These are phyloP conservation scores for Discostella pseudostelligera DNA, from an alignment of 108 stramenopile genomes.

Conservation along the genomic window DNA sequence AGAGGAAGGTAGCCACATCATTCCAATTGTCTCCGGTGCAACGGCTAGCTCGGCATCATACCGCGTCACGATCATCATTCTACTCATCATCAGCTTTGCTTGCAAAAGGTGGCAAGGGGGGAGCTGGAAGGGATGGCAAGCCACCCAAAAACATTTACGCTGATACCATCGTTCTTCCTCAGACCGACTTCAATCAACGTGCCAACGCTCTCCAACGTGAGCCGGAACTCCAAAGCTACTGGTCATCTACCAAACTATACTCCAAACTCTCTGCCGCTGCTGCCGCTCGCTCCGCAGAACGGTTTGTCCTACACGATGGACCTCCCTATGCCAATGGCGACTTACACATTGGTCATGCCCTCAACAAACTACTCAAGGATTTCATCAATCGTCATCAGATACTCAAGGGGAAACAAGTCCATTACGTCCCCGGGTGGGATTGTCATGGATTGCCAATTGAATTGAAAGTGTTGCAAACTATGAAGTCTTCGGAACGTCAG, in stretches of 20 bases:
- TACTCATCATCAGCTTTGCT: neutral
- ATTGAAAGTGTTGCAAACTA: constrained; percentile 94
- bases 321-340: constrained; percentile 99
- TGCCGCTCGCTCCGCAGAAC: constrained; percentile 41
- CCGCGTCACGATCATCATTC: constrained; percentile 3
- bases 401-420: constrained; percentile 91
- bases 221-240: constrained; percentile 89
- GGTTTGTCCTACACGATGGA: constrained; percentile 98
- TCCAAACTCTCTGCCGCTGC: constrained; percentile 72
- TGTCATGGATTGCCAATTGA: constrained; percentile 99
- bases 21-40: constrained; percentile 16
- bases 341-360: constrained; percentile 98
- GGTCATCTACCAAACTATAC: constrained; percentile 87
- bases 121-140: constrained; percentile 34
- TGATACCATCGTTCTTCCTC: constrained; percentile 87
- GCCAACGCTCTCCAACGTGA: constrained; percentile 93
- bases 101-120: constrained; percentile 17
- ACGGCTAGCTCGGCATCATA: constrained; percentile 6
- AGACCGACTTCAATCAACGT: constrained; percentile 91
- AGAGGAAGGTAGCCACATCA: constrained; percentile 26
- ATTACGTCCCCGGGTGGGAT: constrained; percentile 99
- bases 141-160: constrained; percentile 86
- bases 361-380: constrained; percentile 98
- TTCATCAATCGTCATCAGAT: constrained; percentile 96
- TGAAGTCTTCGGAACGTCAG: constrained; percentile 85